These are phyloP conservation scores for Phycomyces nitens DNA, from an alignment of 192 early-diverging fungal species.

Conservation along the genomic window DNA sequence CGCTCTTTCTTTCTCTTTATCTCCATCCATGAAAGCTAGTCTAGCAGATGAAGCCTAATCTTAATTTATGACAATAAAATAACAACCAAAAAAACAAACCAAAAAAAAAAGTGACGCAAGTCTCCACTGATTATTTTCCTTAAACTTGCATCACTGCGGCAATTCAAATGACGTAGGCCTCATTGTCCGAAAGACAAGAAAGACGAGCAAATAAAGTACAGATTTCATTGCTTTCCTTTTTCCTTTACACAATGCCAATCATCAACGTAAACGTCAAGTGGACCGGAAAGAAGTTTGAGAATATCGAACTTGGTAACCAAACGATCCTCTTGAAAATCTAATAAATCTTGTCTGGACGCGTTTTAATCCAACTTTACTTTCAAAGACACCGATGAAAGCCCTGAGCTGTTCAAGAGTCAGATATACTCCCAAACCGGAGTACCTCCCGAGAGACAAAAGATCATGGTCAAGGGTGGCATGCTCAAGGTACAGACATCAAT, in stretches of 20 bases:
- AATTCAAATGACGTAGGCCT: not conserved
- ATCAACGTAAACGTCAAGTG: constrained; percentile 82
- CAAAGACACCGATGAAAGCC: constrained; percentile 64
- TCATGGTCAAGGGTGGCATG: constrained; percentile 89
- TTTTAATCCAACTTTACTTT: not conserved
- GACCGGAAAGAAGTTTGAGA: constrained; percentile 82
- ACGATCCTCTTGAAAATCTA: not conserved
- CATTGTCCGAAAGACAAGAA: no score
- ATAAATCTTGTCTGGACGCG: not conserved
- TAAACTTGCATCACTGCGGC: not conserved
- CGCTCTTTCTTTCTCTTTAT: no score
- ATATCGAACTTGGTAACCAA: constrained; percentile 55
- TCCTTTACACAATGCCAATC: constrained; percentile 16
- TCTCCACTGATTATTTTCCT: not conserved
- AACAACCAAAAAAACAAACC: no score
- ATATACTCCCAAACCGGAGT: constrained; percentile 90
- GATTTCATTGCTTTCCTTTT: not conserved
- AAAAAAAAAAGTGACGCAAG: no score
- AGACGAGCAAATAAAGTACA: no score
- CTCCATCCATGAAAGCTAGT: no score
- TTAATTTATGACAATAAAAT: no score
- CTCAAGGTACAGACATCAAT: constrained; percentile 88
- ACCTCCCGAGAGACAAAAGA: constrained; percentile 88
- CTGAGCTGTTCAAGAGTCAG: constrained; percentile 82
- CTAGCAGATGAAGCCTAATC: no score